Evolutionary conservation across 495 filamentous ascomycete species (phyloP), one percentile per base, ranked within the genome.

Genomic region (Astrothelium macrocarpum): DNA sequence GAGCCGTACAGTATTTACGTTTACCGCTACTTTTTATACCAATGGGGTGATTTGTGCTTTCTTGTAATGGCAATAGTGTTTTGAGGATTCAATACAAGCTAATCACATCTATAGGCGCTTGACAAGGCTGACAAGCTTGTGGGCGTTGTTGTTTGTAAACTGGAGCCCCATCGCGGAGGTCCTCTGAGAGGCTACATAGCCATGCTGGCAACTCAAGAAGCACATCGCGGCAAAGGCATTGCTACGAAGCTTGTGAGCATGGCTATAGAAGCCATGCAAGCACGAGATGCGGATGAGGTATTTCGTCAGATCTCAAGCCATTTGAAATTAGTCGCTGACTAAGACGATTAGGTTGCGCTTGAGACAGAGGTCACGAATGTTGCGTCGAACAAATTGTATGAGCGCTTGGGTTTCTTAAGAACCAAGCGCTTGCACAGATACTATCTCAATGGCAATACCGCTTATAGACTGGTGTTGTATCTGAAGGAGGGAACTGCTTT

Each of bases 1-100:
- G 95, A 99, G 72, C 95, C 95, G 1, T 99, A 99, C 76, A 97
- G 94, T 77, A 97, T 99, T 72, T 99, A 97, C 76, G 95, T 99
- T 59, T 99, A 97, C 78, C 85, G 95, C 31, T 99, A 97, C 78
- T 99, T 99, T 71, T 80, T 99, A 20, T 97, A 94, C 73, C 90
- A 97, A 85, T 99, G 95, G 95, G 90, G 89, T 23, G 87, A 97
- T 68, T 79, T 99, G 25, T 97, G 95, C 71, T 97, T 89, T 73
- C 90, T 98, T 82, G 89, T 90, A 76, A 64, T 71, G 62, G 23
- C 25, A 31, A 34, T 12, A 18, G 25, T 20, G 16, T 9, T 59
- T 36, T 2, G 11, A 2, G 18, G 28, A 63, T 63, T 45, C 42
- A 16, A 11, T 56, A 11, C 5, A 2, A 23, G 39, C 31, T 64